A percentile compares a stretch with the other conserved stretches of the same genome.
These are phyloP conservation scores for Neurospora discreta DNA, from an alignment of 495 filamentous ascomycete species.

Conservation along the genomic window DNA sequence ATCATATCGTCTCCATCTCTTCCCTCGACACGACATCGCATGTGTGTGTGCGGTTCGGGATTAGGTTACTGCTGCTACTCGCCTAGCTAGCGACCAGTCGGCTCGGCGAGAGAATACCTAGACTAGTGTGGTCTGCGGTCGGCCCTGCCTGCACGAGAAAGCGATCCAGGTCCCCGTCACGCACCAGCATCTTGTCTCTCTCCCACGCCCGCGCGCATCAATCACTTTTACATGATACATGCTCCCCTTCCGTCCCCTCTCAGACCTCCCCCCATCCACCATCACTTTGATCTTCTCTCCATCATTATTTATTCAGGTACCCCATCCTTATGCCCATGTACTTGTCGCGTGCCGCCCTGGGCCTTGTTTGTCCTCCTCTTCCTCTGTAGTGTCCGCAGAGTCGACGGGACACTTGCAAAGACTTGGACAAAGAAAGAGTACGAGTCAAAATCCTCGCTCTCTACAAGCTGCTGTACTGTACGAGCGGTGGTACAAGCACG, in stretches of 20 bases:
- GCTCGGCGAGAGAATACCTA: neutral
- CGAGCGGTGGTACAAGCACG: neutral
- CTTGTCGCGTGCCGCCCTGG: conserved; percentile 9
- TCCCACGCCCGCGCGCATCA: neutral
- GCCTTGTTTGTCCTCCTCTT: conserved; percentile 4
- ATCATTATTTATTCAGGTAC: conserved; percentile 25
- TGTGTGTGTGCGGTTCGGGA: neutral
- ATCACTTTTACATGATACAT: conserved; percentile 6
- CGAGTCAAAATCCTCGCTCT: neutral
- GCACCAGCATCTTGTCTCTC: neutral
- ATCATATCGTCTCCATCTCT: neutral
- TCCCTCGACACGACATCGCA: neutral
- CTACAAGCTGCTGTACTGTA: neutral
- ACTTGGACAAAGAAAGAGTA: neutral
- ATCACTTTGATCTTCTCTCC: neutral
- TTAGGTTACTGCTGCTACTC: neutral
- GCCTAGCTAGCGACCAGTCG: neutral
- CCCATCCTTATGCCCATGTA: conserved; percentile 14
- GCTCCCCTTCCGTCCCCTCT: neutral
- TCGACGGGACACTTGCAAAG: neutral
- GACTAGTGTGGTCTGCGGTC: neutral
- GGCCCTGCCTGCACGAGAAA: neutral
- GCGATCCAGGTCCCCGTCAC: neutral
- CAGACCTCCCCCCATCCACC: neutral
- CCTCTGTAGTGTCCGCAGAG: neutral